Evolutionary conservation across 306 rosid genomes (phyloP), one percentile per base, ranked within the genome.

Genomic region (Quercus glauca): DNA sequence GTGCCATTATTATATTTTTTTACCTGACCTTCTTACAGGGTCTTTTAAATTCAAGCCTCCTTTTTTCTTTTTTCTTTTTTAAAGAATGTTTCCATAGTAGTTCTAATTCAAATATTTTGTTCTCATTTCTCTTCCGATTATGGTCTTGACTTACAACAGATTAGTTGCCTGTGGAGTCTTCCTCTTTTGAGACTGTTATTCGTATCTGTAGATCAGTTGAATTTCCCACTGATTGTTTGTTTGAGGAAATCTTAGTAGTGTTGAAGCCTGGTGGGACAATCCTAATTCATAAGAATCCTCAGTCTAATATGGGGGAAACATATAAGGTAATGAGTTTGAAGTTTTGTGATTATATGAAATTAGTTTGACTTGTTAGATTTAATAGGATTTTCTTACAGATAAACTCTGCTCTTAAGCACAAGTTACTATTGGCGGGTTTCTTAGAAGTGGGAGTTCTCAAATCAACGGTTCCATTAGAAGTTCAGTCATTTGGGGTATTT

Each of bases 361-460:
- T 33, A 33, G 1, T 29, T 86, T 59, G 58, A 71, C 87, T 94
- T 45, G 67, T 51, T 83, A 92, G 85, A 52, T 82, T 82, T 33
- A 87, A 15, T 71, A 26, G 13, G 52, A 33, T 76, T 81, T 64
- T 69, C 10, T 78, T 86, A 82, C 87, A 94, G 97, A 3, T 76
- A 37, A 71, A 88, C 70, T 72, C 89, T 31, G 85, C 80, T 77
- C 69, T 93, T 67, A 82, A 83, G 87, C 84, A 76, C 88, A 87
- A 84, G 83, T 81, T 94, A 83, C 85, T 94, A 12, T 75, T 94
- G 87, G 88, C 90, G 12, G 98, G 97, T 64, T 94, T 92, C 85
- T 79, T 86, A 33, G 97, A 94, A 76, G 86, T 86, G 23, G 87
- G 88, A 64, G 75, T 84, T 81, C 76, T 14, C 19, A 90, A 88